Evolutionary conservation across 169 alveolate species (phyloP).

Genomic region (Ichthyophthirius multifiliis): DNA sequence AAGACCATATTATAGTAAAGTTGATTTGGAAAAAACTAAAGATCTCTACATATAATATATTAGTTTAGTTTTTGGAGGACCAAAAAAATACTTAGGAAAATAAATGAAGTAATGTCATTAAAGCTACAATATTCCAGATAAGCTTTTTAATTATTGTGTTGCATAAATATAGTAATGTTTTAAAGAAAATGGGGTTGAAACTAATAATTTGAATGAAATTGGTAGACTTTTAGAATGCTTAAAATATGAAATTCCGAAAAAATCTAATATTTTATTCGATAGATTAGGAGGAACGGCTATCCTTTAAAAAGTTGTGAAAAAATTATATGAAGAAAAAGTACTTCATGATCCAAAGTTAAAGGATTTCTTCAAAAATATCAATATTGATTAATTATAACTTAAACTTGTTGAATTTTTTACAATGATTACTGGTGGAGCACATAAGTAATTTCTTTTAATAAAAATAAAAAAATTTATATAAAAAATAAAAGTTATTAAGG

Average conservation of each 20-base stretch:
- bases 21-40: neutral
- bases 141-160: neutral
- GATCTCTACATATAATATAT: neutral
- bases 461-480: neutral
- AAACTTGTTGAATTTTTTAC: neutral
- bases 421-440: neutral
- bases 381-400: neutral
- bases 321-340: neutral
- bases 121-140: neutral
- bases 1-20: neutral
- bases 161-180: neutral
- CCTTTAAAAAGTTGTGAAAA: neutral
- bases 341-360: neutral
- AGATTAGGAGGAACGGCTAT: neutral
- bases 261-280: neutral
- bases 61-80: neutral
- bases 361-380: neutral
- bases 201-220: neutral
- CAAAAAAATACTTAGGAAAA: neutral
- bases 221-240: neutral
- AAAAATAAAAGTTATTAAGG: neutral
- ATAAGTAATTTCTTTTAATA: neutral
- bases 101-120: neutral
- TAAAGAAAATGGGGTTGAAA: constrained; percentile 1
- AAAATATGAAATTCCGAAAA: neutral